Base-by-base conservation (phyloP, 768 basidiomycete genomes). In the Udeniomyces megalosporus region DNA sequence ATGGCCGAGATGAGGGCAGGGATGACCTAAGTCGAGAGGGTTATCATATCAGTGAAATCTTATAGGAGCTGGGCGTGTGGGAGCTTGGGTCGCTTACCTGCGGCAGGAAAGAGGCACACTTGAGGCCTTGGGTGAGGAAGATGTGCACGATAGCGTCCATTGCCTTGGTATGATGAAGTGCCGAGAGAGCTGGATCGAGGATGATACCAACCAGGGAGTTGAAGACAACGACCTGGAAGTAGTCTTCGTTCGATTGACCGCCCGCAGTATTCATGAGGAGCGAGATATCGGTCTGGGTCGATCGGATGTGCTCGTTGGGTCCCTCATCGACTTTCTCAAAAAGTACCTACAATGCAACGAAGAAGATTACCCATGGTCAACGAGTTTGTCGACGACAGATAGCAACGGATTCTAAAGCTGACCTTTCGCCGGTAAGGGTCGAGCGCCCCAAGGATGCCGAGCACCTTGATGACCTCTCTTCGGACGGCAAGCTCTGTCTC, bases 91-190 rank as follows among this genome's bases (percentile, higher is more conserved):
- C n/a, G 54, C 72, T 55, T 70, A 90, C 89, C 78, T 95, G 91
- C 48, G 93, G 88, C 28, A 99, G 75, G 75, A 96, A 97, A 1
- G 87, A 82, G 22, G 93, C 91, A 72, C 90, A 95, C 78, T 92
- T 91, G 70, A 97, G 76, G 15, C 93, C 91, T 70, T 97, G 92
- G 0, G 91, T 95, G 74, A 92, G 91, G 80, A 97, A 99, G 65
- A 99, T 97, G 50, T 89, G 85, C 89, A 97, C 96, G 68, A 99
- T 86, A 1, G 91, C 91, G 71, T 97, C 91, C 61, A 97, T 91
- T 51, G 92, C 93, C 26, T 65, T 65, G 42, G 84, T 86, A 69
- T 95, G 86, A 69, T 96, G 91, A 68, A 88, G 84, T 60, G 78
- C 83, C 69, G 80, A 85, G 64, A 95, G 78, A 1, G 90, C 83